These are phyloP conservation scores for Asterophora parasitica DNA, from an alignment of 768 basidiomycete species.

Conservation along the genomic window DNA sequence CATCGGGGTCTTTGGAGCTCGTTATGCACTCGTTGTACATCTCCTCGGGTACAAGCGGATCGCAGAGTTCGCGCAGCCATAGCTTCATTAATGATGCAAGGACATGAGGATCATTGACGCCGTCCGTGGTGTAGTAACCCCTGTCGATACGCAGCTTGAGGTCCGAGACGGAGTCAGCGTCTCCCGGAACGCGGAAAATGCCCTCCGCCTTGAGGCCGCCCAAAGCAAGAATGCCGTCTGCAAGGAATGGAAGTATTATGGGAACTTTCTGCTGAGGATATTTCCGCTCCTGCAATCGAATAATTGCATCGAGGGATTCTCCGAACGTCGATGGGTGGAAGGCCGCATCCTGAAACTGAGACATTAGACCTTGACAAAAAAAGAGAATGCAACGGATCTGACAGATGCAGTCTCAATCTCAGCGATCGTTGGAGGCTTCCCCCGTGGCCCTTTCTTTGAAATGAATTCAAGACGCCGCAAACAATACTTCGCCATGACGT, in stretches of 20 bases:
- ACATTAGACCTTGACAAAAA: constrained; percentile 10
- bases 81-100: constrained; percentile 88
- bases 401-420: constrained; percentile 93
- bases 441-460: constrained; percentile 79
- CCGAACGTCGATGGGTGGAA: constrained; percentile 95
- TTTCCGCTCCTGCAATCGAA: constrained; percentile 78
- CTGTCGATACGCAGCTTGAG: constrained; percentile 87
- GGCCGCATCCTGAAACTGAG: constrained; percentile 65
- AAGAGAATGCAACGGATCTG: constrained; percentile 19
- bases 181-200: constrained; percentile 91
- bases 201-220: constrained; percentile 85
- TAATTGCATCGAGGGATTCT: constrained; percentile 80
- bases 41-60: constrained; percentile 88
- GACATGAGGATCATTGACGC: constrained; percentile 87
- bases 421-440: constrained; percentile 71
- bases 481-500: constrained; percentile 89
- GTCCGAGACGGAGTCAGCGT: constrained; percentile 82
- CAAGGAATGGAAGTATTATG: constrained; percentile 90
- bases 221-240: constrained; percentile 85
- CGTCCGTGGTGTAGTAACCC: constrained; percentile 86
- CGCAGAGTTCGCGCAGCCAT: constrained; percentile 88
- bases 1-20: constrained; percentile 57
- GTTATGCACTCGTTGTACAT: constrained; percentile 88
- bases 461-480: constrained; percentile 71
- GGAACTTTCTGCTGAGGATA: constrained; percentile 85